Percentiles rank a stretch among this genome's conserved stretches.
These are phyloP conservation scores for Orbilia javanica DNA, from an alignment of 2,329 filamentous ascomycete genomes.

Conservation along the genomic window DNA sequence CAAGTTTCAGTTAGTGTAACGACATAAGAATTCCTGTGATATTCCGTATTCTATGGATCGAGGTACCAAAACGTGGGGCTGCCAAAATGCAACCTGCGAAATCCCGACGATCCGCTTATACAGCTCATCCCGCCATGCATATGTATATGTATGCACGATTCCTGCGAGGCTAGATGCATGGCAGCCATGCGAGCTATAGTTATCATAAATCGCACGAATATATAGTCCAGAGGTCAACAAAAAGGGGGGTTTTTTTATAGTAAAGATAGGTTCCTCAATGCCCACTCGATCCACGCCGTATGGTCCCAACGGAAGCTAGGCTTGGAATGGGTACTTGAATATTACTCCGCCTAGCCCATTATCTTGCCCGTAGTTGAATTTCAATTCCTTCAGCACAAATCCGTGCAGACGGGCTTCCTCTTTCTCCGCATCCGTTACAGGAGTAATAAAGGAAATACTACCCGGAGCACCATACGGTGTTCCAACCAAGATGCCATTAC, in stretches of 20 bases:
- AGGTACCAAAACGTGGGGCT: background rate
- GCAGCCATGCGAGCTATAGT: background rate
- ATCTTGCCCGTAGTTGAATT: constrained; percentile 18
- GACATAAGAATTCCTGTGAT: too few species aligned
- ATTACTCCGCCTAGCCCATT: background rate
- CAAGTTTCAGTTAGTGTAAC: too few species aligned
- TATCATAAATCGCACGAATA: background rate
- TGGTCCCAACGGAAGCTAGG: background rate
- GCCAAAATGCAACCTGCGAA: background rate
- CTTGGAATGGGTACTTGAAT: constrained; percentile 38
- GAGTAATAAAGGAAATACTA: constrained; percentile 11
- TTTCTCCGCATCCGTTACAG: constrained; percentile 3
- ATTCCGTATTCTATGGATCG: background rate
- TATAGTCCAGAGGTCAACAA: background rate
- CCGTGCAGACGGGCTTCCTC: background rate
- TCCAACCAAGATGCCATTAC: constrained; percentile 1
- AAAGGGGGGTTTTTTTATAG: background rate
- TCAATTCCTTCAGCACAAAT: constrained; percentile 43
- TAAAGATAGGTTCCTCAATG: background rate
- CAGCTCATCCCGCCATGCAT: background rate
- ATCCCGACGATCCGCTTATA: background rate
- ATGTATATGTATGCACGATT: constrained; percentile 8
- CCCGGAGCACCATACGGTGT: constrained; percentile 4
- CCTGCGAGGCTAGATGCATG: constrained; percentile 26
- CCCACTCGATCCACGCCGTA: background rate